Base-by-base conservation (phyloP, 75 land plant genomes). In the Selaginella moellendorffii region DNA sequence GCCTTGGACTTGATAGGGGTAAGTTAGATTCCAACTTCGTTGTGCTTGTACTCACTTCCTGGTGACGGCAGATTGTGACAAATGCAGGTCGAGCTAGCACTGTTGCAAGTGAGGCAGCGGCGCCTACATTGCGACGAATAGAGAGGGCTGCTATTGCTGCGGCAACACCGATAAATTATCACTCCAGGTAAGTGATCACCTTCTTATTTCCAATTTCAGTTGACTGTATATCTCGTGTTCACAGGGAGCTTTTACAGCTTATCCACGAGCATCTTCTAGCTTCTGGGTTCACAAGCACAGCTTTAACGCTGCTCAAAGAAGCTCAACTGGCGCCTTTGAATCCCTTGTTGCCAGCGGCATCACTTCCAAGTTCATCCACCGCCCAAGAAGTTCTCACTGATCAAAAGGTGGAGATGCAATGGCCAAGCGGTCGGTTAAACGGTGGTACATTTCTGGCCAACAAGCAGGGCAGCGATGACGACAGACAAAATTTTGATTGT, bases 61-160 rank as follows among this genome's bases (percentile, higher is more conserved):
- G 5, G 46, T 36, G 14, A 36, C 14, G 65, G 31, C 67, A 93
- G 98, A 82, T 95, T 64, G 87, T 86, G 22, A 95, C 99, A 51
- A 95, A 95, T 81, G 95, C 92, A 24, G 99, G 99, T 5, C 83
- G 90, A 51, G 91, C 99, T 26, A 88, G 80, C 65, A 84, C 99
- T 14, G 74, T 86, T 63, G 99, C 87, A 63, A 86, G 81, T 63
- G 99, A 89, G 78, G 99, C 99, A 63, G 99, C 99, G 62, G 87
- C 97, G 22, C 96, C 96, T 9, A 86, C 99, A 52, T 71, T 90
- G 62, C 80, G 90, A 72, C 90, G 97, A 23, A 95, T 95, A 46
- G 99, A 95, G 52, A 82, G 99, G 75, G 99, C 99, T 24, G 92
- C 97, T 28, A 90, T 95, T 63, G 99, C 99, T 65, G 97, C 99